Evolutionary conservation across 768 basidiomycete genomes (phyloP).

Genomic region (Russula foetens): DNA sequence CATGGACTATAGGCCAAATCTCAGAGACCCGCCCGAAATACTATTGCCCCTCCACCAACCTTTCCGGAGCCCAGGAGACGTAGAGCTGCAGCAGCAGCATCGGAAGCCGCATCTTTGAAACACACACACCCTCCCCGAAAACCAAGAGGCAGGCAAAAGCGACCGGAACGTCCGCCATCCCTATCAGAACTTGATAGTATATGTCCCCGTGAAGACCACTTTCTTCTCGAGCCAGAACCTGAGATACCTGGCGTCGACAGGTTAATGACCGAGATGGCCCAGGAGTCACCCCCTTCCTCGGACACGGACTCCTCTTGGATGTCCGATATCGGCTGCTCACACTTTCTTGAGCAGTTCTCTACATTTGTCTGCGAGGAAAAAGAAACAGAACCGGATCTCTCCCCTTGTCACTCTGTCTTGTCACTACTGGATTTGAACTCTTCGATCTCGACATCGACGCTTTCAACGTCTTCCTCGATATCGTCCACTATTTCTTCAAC

Average conservation of each 20-base stretch:
- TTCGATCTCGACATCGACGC: background rate
- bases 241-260: background rate
- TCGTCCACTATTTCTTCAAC: conserved; percentile 5
- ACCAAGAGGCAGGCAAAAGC: background rate
- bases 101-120: background rate
- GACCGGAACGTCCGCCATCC: background rate
- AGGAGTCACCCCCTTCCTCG: background rate
- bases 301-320: background rate
- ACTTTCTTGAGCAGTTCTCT: conserved; percentile 6
- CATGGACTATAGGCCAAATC: background rate
- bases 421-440: conserved; percentile 20
- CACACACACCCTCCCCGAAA: conserved; percentile 6
- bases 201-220: background rate
- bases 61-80: conserved; percentile 12
- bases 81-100: conserved; percentile 13
- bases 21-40: conserved; percentile 7
- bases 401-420: conserved; percentile 11
- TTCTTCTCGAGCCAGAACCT: conserved; percentile 1
- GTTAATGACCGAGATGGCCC: background rate
- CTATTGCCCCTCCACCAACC: background rate
- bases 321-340: background rate
- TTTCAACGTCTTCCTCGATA: conserved; percentile 8
- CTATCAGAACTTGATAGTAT: background rate
- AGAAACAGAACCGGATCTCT: background rate
- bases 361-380: background rate